Percentiles rank a stretch among this genome's conserved stretches.
Evolutionary conservation across 2,329 filamentous ascomycete genomes (phyloP).

Genomic region (Epichloe typhina): DNA sequence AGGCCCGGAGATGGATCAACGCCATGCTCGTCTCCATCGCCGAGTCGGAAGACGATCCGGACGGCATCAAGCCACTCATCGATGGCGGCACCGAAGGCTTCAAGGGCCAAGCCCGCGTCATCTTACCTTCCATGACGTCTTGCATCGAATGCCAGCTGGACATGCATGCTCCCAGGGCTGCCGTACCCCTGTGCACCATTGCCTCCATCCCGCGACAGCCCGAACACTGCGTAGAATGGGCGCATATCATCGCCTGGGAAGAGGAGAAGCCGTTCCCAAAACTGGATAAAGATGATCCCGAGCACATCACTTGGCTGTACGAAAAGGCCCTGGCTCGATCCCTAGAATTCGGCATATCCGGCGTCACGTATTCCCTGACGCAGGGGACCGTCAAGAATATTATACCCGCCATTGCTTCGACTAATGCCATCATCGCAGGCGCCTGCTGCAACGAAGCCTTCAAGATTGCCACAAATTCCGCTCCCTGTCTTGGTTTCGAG

Average conservation of each 20-base stretch:
- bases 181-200: slow-evolving; percentile 90
- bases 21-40: slow-evolving; percentile 84
- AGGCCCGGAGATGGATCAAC: slow-evolving; percentile 98
- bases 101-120: slow-evolving; percentile 90
- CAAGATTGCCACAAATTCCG: slow-evolving; percentile 77
- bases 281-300: slow-evolving; percentile 90
- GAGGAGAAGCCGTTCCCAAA: slow-evolving; percentile 67
- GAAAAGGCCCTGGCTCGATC: slow-evolving; percentile 71
- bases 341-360: slow-evolving; percentile 75
- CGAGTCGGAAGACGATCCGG: slow-evolving; percentile 52
- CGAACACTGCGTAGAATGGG: slow-evolving; percentile 98
- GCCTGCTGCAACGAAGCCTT: slow-evolving; percentile 94
- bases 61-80: slow-evolving; percentile 83
- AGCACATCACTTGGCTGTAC: slow-evolving; percentile 96
- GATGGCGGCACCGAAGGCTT: slow-evolving; percentile 97
- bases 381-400: slow-evolving; percentile 99
- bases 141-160: slow-evolving; percentile 98
- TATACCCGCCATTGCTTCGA: slow-evolving; percentile 94
- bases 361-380: slow-evolving; percentile 89
- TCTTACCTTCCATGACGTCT: slow-evolving; percentile 82
- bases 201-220: slow-evolving; percentile 93
- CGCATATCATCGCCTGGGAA: slow-evolving; percentile 96
- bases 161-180: slow-evolving; percentile 95
- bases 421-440: slow-evolving; percentile 91
- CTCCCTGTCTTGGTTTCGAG: slow-evolving; percentile 63